These are phyloP conservation scores for Podila epicladia DNA, from an alignment of 192 early-diverging fungal species.

Conservation along the genomic window DNA sequence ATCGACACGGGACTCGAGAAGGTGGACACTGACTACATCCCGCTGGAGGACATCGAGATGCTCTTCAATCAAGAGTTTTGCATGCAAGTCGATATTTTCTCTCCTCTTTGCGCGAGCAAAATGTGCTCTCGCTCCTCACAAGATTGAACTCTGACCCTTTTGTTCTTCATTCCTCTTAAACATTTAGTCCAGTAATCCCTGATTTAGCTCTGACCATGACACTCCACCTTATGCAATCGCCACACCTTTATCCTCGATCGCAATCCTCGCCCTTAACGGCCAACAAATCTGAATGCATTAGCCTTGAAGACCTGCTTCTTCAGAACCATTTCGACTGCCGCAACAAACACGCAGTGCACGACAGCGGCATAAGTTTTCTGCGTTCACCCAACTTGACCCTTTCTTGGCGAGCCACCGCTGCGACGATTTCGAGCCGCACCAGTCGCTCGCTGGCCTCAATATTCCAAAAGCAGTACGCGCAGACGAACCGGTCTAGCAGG, in stretches of 20 bases:
- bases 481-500: no score
- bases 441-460: not conserved
- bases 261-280: not conserved
- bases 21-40: constrained; percentile 42
- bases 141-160: not conserved
- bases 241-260: constrained; percentile 17
- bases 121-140: no score
- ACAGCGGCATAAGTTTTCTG: not conserved
- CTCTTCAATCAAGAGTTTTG: constrained; percentile 44
- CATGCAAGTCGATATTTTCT: constrained; percentile 13
- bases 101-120: not conserved
- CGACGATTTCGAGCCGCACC: not conserved
- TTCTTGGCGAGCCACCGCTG: not conserved
- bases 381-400: not conserved
- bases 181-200: constrained; percentile 11
- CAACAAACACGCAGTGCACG: not conserved
- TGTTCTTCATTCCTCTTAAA: not conserved
- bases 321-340: not conserved
- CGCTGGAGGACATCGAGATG: constrained; percentile 7
- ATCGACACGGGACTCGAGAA: constrained; percentile 38
- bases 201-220: constrained; percentile 17
- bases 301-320: not conserved
- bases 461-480: not conserved
- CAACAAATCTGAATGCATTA: not conserved
- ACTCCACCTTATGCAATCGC: constrained; percentile 39